A percentile compares a stretch with the other conserved stretches of the same genome.
phyloP scores from a whole-genome alignment of 2,329 filamentous ascomycete species.

The Alternaria brassicae region DNA sequence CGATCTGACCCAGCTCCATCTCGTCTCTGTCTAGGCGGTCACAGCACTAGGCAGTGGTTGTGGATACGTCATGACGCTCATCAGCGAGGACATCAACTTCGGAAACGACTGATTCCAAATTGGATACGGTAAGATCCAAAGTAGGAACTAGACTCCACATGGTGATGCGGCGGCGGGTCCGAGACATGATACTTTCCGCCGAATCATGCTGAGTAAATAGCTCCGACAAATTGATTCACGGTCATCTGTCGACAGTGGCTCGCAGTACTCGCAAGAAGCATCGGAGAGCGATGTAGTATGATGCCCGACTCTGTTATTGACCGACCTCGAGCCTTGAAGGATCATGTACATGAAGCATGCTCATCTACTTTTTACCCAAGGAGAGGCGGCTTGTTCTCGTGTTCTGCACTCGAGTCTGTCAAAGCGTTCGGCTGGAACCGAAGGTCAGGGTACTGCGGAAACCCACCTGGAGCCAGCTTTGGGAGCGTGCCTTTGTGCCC shows the following conservation, averaged over 20 bases:
- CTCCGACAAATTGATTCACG: slow-evolving; percentile 20
- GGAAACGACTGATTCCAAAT: slow-evolving; percentile 19
- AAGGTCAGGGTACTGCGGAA: slow-evolving; percentile 32
- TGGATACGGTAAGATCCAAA: slow-evolving; percentile 24
- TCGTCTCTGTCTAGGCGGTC: slow-evolving; percentile 21
- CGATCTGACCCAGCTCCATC: slow-evolving; percentile 22
- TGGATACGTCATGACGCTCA: slow-evolving; percentile 25
- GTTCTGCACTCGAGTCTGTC: slow-evolving; percentile 13
- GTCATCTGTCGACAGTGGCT: slow-evolving; percentile 4
- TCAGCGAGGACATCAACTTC: slow-evolving; percentile 21
- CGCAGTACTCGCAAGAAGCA: not conserved
- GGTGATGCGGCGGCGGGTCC: slow-evolving; percentile 23
- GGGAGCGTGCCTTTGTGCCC: slow-evolving; percentile 44
- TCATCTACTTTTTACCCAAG: slow-evolving; percentile 5
- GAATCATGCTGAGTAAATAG: slow-evolving; percentile 29
- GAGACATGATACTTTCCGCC: slow-evolving; percentile 21
- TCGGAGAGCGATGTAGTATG: not conserved
- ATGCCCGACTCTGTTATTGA: slow-evolving; percentile 2
- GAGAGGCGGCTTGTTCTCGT: slow-evolving; percentile 7
- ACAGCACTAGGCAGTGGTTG: slow-evolving; percentile 9
- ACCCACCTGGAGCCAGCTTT: slow-evolving; percentile 36
- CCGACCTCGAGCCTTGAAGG: not conserved
- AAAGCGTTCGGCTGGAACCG: slow-evolving; percentile 35
- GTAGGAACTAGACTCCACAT: slow-evolving; percentile 30
- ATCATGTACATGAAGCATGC: not conserved